These are phyloP conservation scores for Colletotrichum spaethianum DNA, from an alignment of 2,329 filamentous ascomycete genomes.

Conservation along the genomic window DNA sequence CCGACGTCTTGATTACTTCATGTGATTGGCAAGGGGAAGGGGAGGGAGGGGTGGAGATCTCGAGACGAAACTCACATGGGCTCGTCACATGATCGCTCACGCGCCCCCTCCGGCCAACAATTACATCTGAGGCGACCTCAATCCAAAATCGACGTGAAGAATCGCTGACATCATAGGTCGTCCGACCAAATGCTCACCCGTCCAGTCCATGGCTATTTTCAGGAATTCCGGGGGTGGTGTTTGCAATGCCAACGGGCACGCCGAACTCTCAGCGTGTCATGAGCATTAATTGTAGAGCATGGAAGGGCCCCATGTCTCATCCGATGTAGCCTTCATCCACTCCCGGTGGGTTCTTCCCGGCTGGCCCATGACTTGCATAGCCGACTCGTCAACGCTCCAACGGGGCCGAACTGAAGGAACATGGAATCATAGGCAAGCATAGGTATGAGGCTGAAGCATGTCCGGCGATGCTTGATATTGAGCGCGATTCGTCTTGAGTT, in stretches of 20 bases:
- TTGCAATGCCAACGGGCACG: constrained; percentile 2
- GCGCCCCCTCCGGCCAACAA: neutral
- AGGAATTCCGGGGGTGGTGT: constrained; percentile 3
- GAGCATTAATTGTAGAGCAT: neutral
- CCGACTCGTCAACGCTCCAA: neutral
- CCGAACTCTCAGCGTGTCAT: constrained; percentile 16
- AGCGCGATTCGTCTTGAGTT: neutral
- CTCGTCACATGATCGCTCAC: neutral
- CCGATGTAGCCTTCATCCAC: constrained; percentile 27
- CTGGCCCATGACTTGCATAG: constrained; percentile 34
- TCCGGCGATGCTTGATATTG: neutral
- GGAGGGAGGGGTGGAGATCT: neutral
- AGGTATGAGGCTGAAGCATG: constrained; percentile 17
- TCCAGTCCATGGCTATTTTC: neutral
- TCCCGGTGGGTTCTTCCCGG: constrained; percentile 10
- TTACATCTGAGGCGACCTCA: neutral
- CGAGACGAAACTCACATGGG: neutral
- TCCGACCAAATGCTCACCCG: neutral
- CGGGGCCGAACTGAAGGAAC: constrained; percentile 1
- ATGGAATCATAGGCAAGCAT: neutral
- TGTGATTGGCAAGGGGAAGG: neutral
- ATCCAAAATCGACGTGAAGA: neutral
- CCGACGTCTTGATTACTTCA: neutral
- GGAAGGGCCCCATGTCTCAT: constrained; percentile 25
- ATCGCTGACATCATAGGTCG: constrained; percentile 4